Evolutionary conservation across 1,284 basidiomycete genomes (phyloP).

Genomic region (Rhodotorula sp.): DNA sequence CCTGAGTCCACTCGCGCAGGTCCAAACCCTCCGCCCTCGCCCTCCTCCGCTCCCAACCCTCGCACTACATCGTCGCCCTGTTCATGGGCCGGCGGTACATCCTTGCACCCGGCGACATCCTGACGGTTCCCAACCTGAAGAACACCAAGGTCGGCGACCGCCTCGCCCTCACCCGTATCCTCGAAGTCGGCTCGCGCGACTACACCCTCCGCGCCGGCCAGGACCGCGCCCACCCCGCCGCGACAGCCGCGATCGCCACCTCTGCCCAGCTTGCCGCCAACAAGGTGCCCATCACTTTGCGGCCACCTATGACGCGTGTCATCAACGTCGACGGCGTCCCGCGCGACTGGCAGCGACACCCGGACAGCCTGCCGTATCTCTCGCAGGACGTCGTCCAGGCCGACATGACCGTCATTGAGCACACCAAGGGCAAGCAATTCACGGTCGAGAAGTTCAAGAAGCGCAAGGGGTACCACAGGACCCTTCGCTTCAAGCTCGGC

Average conservation of each 20-base stretch:
- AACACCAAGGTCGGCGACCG: slow-evolving; percentile 80
- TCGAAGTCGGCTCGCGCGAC: slow-evolving; percentile 91
- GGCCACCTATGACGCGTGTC: slow-evolving; percentile 13
- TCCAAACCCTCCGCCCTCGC: slow-evolving; percentile 25
- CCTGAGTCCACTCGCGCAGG: background rate
- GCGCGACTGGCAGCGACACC: slow-evolving; percentile 40
- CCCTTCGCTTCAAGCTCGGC: slow-evolving; percentile 38
- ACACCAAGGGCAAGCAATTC: slow-evolving; percentile 91
- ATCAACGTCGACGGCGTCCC: slow-evolving; percentile 32
- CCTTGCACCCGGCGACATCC: slow-evolving; percentile 79
- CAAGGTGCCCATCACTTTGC: slow-evolving; percentile 58
- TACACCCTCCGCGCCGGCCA: slow-evolving; percentile 71
- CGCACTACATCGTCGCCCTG: slow-evolving; percentile 86
- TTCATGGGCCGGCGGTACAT: slow-evolving; percentile 84
- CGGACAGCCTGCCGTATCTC: slow-evolving; percentile 35
- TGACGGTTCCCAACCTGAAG: slow-evolving; percentile 80
- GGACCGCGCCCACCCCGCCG: slow-evolving; percentile 27
- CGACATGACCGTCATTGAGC: slow-evolving; percentile 87
- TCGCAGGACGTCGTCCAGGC: slow-evolving; percentile 66
- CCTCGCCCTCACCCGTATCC: slow-evolving; percentile 77
- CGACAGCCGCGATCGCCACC: slow-evolving; percentile 1
- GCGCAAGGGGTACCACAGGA: slow-evolving; percentile 79
- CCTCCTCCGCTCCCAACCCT: slow-evolving; percentile 62
- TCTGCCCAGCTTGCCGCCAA: slow-evolving; percentile 11
- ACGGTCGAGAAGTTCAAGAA: slow-evolving; percentile 92